Conservation (phyloP, 495 filamentous ascomycete species). For the Podospora comata region DNA sequence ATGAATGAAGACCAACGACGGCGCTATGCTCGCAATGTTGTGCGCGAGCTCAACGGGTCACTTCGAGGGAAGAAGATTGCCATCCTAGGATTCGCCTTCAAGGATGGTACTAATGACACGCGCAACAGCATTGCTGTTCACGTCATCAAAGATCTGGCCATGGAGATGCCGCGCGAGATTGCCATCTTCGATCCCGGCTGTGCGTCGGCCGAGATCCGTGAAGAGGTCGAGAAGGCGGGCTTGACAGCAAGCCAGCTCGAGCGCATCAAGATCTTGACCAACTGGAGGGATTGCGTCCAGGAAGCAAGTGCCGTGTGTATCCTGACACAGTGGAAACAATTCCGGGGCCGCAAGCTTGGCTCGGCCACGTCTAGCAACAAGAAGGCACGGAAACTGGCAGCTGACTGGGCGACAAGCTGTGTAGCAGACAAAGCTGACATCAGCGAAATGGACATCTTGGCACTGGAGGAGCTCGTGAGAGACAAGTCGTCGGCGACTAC, state of each 20-base stretch:
- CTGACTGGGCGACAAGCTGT: neutral
- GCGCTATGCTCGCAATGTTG: conserved; percentile 62
- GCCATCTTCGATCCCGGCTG: conserved; percentile 74
- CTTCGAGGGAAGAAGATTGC: conserved; percentile 69
- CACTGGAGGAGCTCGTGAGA: conserved; percentile 20
- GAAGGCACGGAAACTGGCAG: conserved; percentile 9
- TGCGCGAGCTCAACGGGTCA: conserved; percentile 64
- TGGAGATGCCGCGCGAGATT: conserved; percentile 61
- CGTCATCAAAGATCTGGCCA: conserved; percentile 61
- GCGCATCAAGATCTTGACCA: conserved; percentile 36
- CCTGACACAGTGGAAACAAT: conserved; percentile 35
- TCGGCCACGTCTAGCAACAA: neutral
- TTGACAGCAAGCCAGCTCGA: conserved; percentile 35
- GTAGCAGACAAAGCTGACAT: neutral
- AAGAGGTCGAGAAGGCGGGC: conserved; percentile 43
- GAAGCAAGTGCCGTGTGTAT: conserved; percentile 30
- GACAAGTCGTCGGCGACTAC: neutral
- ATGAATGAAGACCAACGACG: conserved; percentile 77
- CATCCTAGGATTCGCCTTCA: conserved; percentile 76
- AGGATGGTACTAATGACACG: conserved; percentile 77
- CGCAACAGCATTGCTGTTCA: conserved; percentile 68
- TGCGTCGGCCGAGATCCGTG: conserved; percentile 37
- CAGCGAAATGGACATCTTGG: conserved; percentile 27
- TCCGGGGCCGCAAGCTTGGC: conserved; percentile 24
- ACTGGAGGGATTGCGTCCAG: conserved; percentile 49